Evolutionary conservation across 2,329 filamentous ascomycete species (phyloP), one percentile per base, ranked within the genome.

Genomic region (Fusarium acutatum): DNA sequence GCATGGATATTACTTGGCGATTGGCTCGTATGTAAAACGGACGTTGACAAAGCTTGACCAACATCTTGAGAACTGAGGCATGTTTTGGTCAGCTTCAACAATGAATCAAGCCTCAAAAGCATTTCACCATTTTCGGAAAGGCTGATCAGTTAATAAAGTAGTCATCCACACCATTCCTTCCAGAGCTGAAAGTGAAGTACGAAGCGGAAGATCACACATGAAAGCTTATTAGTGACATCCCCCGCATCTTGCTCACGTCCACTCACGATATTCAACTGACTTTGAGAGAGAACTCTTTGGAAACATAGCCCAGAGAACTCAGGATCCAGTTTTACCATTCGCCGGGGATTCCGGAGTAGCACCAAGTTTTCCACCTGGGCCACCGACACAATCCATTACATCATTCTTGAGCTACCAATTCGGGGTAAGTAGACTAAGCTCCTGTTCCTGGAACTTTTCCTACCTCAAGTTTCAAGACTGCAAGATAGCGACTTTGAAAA

Each of bases 321-420:
- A 35, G 54, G 24, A 52, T 70, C 60, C 59, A 53, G 40, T 60
- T 60, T 69, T 60, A 44, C 35, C 13, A 30, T 47, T 66, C 37
- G 41, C 47, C 46, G 52, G 69, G 56, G 58, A 37, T 44, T 37
- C 53, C 58, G 61, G 46, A 44, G 67, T 44, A 26, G 58, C 47
- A 50, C 60, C 43, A 64, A 53, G 34, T 35, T 49, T n/a, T 34
- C 38, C 32, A 35, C 34, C 49, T 54, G 47, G 60, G 54, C 47
- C 70, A 71, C 66, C 63, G 67, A 59, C 35, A 68, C 58, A 59
- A 44, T 68, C 62, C 61, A 76, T 76, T 76, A 75, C 74, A 76
- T 76, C 74, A 76, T 76, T 59, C 35, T 66, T 56, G 37, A 64
- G 64, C 47, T 47, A 69, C 26, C 50, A 50, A 61, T 24, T 41